These are phyloP conservation scores for Trichosporon coremiiforme DNA, from an alignment of 1,284 basidiomycete genomes.

Conservation along the genomic window DNA sequence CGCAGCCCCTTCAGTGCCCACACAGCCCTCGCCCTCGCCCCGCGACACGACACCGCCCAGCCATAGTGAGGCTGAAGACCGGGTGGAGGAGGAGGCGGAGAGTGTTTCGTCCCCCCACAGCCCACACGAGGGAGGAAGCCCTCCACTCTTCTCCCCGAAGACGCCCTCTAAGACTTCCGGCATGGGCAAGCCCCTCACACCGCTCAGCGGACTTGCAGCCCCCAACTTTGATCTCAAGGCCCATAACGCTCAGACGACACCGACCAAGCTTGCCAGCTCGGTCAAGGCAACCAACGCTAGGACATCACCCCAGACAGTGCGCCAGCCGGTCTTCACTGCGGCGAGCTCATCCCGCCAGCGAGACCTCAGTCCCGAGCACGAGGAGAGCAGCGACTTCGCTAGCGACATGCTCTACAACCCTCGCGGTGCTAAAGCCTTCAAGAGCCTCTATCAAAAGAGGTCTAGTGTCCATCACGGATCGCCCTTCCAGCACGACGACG, in stretches of 20 bases:
- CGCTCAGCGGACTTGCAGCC: not conserved
- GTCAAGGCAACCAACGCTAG: not conserved
- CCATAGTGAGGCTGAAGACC: constrained; percentile 15
- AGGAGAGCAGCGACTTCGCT: constrained; percentile 3
- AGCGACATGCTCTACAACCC: not conserved
- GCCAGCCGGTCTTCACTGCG: not conserved
- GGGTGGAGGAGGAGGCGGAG: constrained; percentile 5
- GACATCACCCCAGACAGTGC: not conserved
- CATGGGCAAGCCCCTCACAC: not conserved
- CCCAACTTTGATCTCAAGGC: not conserved
- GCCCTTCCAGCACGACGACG: not conserved
- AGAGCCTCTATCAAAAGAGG: not conserved
- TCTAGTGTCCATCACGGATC: not conserved
- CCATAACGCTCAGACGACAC: not conserved
- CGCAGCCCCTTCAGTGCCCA: not conserved
- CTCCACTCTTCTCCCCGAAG: not conserved
- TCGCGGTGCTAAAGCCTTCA: not conserved
- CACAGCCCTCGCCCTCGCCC: constrained; percentile 3
- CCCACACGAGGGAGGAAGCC: not conserved
- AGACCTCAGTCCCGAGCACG: not conserved
- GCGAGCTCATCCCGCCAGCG: not conserved
- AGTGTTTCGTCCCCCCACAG: constrained; percentile 14
- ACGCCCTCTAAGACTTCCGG: not conserved
- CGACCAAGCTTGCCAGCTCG: not conserved
- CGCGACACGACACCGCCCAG: constrained; percentile 11